These are phyloP conservation scores for Acer saccharum DNA, from an alignment of 345 rosid genomes.

Conservation along the genomic window DNA sequence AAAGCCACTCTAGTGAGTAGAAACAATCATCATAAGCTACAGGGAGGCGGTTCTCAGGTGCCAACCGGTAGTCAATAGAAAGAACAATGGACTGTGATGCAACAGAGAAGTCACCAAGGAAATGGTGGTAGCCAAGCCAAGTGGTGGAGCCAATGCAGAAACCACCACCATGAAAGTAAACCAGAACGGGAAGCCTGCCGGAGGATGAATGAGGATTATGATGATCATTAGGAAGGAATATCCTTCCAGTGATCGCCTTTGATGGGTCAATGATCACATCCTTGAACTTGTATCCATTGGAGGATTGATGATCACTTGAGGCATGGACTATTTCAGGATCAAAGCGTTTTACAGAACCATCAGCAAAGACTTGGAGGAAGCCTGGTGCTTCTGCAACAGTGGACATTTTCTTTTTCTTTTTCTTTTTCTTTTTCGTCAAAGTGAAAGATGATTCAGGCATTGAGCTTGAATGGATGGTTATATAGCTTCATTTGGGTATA, in stretches of 20 bases:
- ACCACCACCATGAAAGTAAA: constrained; percentile 74
- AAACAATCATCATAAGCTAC: constrained; percentile 60
- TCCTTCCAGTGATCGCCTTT: constrained; percentile 49
- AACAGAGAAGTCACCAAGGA: constrained; percentile 56
- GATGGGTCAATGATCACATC: constrained; percentile 41
- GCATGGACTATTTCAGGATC: constrained; percentile 35
- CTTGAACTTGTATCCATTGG: constrained; percentile 43
- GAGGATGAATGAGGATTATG: neutral
- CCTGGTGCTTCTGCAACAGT: constrained; percentile 51
- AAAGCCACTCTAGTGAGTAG: constrained; percentile 50
- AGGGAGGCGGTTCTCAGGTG: constrained; percentile 61
- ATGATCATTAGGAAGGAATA: constrained; percentile 41
- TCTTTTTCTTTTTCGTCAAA: constrained; percentile 6
- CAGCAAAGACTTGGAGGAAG: constrained; percentile 57
- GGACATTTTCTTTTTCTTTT: constrained; percentile 31
- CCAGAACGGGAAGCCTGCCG: constrained; percentile 37
- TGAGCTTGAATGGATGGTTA: constrained; percentile 5
- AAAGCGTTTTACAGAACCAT: constrained; percentile 52
- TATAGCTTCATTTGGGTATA: neutral
- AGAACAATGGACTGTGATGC: constrained; percentile 39
- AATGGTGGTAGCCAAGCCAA: constrained; percentile 66
- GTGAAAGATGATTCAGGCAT: neutral
- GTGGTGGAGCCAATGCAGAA: constrained; percentile 65
- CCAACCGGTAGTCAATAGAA: constrained; percentile 63
- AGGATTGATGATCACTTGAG: constrained; percentile 26